Conservation (phyloP, 441 rosid species). For the Bocquillonia castaneifolia region DNA sequence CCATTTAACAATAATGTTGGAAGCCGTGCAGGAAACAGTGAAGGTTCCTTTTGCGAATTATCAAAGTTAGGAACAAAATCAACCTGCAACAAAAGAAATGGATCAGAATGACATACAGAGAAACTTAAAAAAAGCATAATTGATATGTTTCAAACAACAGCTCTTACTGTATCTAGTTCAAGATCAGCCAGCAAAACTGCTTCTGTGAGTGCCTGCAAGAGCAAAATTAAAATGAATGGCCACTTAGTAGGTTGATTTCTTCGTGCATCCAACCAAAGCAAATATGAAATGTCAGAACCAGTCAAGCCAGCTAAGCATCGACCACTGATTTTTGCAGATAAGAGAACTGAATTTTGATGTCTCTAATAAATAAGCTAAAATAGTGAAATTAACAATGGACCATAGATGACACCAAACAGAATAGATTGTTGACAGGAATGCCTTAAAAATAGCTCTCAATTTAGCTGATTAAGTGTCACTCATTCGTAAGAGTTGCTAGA, state of each 20-base stretch:
- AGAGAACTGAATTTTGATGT: background rate
- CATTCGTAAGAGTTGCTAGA: background rate
- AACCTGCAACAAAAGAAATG: conserved; percentile 46
- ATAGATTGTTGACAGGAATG: background rate
- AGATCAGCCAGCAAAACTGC: conserved; percentile 82
- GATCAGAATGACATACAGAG: background rate
- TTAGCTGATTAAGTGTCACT: background rate
- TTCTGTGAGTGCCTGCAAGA: conserved; percentile 72
- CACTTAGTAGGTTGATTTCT: background rate
- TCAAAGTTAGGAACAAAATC: conserved; percentile 91
- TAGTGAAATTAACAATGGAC: background rate
- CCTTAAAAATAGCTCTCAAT: background rate
- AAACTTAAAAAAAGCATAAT: background rate
- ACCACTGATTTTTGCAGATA: background rate
- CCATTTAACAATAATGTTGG: conserved; percentile 88
- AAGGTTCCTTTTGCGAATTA: conserved; percentile 84
- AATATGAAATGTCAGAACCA: background rate
- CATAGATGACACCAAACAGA: background rate
- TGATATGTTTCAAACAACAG: conserved; percentile 11
- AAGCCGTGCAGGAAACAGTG: conserved; percentile 87
- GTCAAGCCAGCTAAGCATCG: background rate
- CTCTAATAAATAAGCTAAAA: background rate
- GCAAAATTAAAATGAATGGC: background rate
- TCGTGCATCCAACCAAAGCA: background rate
- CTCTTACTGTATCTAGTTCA: conserved; percentile 73